A percentile compares a stretch with the other conserved stretches of the same genome.
These are phyloP conservation scores for Xanthoceras sorbifolium DNA, from an alignment of 345 rosid species.

Conservation along the genomic window DNA sequence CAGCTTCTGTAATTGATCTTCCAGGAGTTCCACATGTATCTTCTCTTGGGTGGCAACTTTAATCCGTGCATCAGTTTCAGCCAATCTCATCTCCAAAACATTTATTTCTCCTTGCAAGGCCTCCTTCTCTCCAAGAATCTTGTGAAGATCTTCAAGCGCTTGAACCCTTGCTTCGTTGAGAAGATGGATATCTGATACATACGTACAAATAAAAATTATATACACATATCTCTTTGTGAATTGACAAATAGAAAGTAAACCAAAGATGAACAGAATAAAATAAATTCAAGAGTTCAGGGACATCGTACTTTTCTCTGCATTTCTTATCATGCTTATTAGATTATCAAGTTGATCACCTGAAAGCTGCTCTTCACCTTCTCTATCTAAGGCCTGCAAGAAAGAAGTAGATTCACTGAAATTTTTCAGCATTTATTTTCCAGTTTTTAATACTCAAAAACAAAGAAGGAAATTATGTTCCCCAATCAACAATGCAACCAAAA, in stretches of 20 bases:
- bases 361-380: slow-evolving; percentile 45
- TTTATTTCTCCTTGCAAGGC: slow-evolving; percentile 73
- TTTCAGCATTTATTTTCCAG: background rate
- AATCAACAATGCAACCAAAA: background rate
- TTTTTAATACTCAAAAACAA: slow-evolving; percentile 4
- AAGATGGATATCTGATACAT: slow-evolving; percentile 67
- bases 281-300: slow-evolving; percentile 18
- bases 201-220: slow-evolving; percentile 11
- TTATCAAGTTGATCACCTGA: slow-evolving; percentile 61
- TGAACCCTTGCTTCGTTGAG: slow-evolving; percentile 79
- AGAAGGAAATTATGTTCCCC: background rate
- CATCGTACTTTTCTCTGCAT: slow-evolving; percentile 77
- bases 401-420: slow-evolving; percentile 11
- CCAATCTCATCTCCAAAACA: slow-evolving; percentile 65
- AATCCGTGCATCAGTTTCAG: slow-evolving; percentile 89
- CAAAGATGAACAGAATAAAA: slow-evolving; percentile 1
- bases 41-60: slow-evolving; percentile 76
- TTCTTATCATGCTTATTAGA: slow-evolving; percentile 73
- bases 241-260: background rate
- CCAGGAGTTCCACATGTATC: slow-evolving; percentile 66
- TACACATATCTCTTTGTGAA: background rate
- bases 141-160: slow-evolving; percentile 74
- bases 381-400: slow-evolving; percentile 48
- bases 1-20: slow-evolving; percentile 70
- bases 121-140: slow-evolving; percentile 72